Conservation (phyloP, 2,329 filamentous ascomycete species). For the Hymenoscyphus fructigenus region DNA sequence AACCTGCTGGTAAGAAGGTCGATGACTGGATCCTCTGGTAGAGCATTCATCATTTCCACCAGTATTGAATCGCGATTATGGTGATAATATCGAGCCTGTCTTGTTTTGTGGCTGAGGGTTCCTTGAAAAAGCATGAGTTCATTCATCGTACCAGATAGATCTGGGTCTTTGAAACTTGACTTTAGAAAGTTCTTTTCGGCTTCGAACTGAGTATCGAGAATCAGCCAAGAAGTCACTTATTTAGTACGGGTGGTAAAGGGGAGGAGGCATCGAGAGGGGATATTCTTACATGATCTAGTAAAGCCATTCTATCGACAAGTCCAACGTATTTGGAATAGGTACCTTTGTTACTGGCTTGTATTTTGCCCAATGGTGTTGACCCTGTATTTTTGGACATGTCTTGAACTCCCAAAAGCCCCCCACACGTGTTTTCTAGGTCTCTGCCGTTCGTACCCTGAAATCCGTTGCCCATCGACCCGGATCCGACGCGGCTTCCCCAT, state of each 20-base stretch:
- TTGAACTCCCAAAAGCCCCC: background rate
- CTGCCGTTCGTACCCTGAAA: background rate
- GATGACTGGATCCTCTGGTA: slow-evolving; percentile 15
- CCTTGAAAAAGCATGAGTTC: slow-evolving; percentile 22
- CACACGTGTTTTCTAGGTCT: background rate
- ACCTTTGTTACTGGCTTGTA: slow-evolving; percentile 13
- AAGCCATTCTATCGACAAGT: slow-evolving; percentile 19
- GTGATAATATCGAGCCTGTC: background rate
- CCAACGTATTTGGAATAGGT: slow-evolving; percentile 17
- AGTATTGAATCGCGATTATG: slow-evolving; percentile 14
- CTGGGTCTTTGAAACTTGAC: slow-evolving; percentile 17
- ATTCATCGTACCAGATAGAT: slow-evolving; percentile 11
- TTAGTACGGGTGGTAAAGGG: background rate
- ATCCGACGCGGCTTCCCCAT: background rate
- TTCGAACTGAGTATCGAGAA: slow-evolving; percentile 17
- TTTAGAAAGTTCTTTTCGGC: slow-evolving; percentile 21
- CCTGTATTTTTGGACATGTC: background rate
- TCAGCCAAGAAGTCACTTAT: slow-evolving; percentile 7
- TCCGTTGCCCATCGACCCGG: slow-evolving; percentile 1
- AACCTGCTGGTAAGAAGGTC: slow-evolving; percentile 19
- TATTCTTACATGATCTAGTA: slow-evolving; percentile 22
- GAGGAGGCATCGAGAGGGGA: background rate
- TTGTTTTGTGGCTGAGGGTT: slow-evolving; percentile 13
- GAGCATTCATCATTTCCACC: slow-evolving; percentile 20
- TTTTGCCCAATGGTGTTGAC: background rate